Conservation (phyloP, 1,284 basidiomycete species). For the Pseudozyma tsukubaensis region DNA sequence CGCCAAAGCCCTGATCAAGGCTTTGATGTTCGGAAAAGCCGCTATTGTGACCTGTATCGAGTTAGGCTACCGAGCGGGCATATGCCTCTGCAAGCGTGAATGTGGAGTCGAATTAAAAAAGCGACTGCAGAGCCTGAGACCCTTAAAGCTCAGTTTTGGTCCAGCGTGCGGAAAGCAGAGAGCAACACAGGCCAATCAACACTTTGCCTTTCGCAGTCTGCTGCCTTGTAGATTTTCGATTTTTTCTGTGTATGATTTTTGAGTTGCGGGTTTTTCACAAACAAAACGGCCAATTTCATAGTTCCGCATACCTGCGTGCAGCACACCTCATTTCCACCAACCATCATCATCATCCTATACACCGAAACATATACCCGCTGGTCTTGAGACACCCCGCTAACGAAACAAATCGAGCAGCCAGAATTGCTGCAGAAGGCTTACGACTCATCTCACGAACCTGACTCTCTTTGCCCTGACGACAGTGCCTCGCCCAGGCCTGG, state of each 20-base stretch:
- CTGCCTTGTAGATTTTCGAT: not conserved
- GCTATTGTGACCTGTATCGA: too few species aligned
- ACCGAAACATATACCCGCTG: not conserved
- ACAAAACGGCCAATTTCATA: too few species aligned
- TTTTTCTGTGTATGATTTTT: not conserved
- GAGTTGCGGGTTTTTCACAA: too few species aligned
- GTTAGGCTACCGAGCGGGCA: not conserved
- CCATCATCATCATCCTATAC: not conserved
- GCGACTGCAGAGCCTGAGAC: not conserved
- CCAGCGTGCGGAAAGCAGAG: not conserved
- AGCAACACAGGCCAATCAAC: slow-evolving; percentile 13
- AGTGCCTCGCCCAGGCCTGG: too few species aligned
- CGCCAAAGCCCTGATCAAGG: too few species aligned
- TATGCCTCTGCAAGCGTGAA: not conserved
- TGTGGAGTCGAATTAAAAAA: not conserved
- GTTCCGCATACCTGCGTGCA: too few species aligned
- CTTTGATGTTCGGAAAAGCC: too few species aligned
- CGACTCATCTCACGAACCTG: too few species aligned
- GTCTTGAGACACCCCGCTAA: not conserved
- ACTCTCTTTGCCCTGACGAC: too few species aligned
- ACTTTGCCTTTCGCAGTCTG: not conserved
- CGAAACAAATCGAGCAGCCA: not conserved
- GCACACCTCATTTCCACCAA: not conserved
- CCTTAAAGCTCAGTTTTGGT: slow-evolving; percentile 1
- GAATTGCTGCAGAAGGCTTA: too few species aligned